Percentiles rank a stretch among this genome's conserved stretches.
These are phyloP conservation scores for Lactarius pseudohatsudake DNA, from an alignment of 768 basidiomycete genomes.

Conservation along the genomic window DNA sequence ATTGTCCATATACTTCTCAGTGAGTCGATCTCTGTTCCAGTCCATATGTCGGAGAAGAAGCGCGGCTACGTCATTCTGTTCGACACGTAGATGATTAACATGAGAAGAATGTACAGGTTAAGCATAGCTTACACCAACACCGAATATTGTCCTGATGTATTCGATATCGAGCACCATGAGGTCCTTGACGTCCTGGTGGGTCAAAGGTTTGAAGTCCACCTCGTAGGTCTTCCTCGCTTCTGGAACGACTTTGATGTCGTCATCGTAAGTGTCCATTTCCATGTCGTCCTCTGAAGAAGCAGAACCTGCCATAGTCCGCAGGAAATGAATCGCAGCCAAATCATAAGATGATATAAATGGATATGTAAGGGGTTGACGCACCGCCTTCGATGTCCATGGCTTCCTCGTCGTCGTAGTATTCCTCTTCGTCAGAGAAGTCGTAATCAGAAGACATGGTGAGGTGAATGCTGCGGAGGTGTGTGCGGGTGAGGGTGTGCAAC, in stretches of 20 bases:
- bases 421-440: conserved; percentile 68
- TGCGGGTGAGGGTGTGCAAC: conserved; percentile 8
- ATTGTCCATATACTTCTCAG: conserved; percentile 97
- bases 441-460: conserved; percentile 60
- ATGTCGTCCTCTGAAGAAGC: conserved; percentile 59
- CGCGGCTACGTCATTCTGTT: conserved; percentile 65
- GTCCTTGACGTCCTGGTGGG: conserved; percentile 69
- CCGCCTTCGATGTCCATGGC: conserved; percentile 59
- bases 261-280: conserved; percentile 64
- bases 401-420: conserved; percentile 73
- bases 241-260: conserved; percentile 59
- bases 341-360: conserved; percentile 29
- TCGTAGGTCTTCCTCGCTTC: conserved; percentile 73
- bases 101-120: neutral
- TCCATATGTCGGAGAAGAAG: conserved; percentile 78
- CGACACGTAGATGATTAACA: neutral
- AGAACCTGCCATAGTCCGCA: conserved; percentile 37
- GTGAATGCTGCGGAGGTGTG: conserved; percentile 11
- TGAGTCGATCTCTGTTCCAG: conserved; percentile 97
- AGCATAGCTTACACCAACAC: conserved; percentile 72
- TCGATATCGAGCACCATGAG: conserved; percentile 78
- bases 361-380: conserved; percentile 33
- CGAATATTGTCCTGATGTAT: conserved; percentile 85
- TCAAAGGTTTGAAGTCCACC: conserved; percentile 78
- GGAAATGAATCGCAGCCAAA: conserved; percentile 30